A percentile compares a stretch with the other conserved stretches of the same genome.
Conservation (phyloP, 2,329 filamentous ascomycete species). For the Botryotinia globosa region DNA sequence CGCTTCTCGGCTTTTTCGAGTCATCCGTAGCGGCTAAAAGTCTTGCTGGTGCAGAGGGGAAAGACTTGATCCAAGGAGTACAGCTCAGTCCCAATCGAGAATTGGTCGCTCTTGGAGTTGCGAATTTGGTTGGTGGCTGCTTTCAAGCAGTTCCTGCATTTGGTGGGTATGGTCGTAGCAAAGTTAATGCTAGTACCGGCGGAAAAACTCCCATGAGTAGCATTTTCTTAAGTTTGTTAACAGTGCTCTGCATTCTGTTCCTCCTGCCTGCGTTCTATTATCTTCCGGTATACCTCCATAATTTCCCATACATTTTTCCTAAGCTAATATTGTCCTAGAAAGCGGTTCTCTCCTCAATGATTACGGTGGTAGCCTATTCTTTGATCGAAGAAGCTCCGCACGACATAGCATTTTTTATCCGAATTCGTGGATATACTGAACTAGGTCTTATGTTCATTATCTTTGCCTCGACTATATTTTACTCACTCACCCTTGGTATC, state of each 20-base stretch:
- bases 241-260: constrained; percentile 75
- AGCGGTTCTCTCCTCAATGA: constrained; percentile 89
- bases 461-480: constrained; percentile 89
- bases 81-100: constrained; percentile 88
- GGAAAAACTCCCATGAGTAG: constrained; percentile 93
- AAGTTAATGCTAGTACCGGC: constrained; percentile 89
- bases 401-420: constrained; percentile 85
- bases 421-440: constrained; percentile 82
- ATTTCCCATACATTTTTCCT: constrained; percentile 18
- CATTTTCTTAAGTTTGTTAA: constrained; percentile 78
- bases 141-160: constrained; percentile 94
- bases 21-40: constrained; percentile 95
- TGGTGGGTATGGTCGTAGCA: constrained; percentile 93
- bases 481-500: constrained; percentile 90
- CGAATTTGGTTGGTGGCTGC: constrained; percentile 86
- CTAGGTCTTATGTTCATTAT: constrained; percentile 85
- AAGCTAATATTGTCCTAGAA: constrained; percentile 55
- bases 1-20: constrained; percentile 96
- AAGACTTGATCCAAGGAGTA: constrained; percentile 72
- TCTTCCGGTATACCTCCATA: constrained; percentile 69
- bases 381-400: constrained; percentile 93
- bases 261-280: constrained; percentile 92
- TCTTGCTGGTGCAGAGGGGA: constrained; percentile 58
- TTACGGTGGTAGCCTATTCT: constrained; percentile 91
- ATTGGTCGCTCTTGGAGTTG: constrained; percentile 83